Conservation (phyloP, 768 basidiomycete genomes). For the Gymnopilus junonius region DNA sequence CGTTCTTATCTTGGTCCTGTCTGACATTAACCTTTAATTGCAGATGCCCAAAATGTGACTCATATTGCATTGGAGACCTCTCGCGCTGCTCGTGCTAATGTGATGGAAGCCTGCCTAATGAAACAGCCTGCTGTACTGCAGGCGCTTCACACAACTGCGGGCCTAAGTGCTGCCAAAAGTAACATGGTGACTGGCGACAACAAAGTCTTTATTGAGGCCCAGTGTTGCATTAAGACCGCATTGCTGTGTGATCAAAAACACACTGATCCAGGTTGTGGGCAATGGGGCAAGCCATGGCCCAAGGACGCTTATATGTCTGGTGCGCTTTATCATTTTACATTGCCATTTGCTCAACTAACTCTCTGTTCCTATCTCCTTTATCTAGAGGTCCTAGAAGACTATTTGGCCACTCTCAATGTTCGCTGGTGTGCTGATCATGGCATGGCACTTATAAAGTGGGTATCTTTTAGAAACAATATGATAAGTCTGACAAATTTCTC, state of each 20-base stretch:
- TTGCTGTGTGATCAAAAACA: not conserved
- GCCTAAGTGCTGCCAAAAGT: not conserved
- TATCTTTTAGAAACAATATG: too few species aligned
- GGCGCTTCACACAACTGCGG: conserved; percentile 6
- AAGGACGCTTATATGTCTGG: conserved; percentile 7
- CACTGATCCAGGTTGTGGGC: conserved; percentile 8
- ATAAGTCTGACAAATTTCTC: too few species aligned
- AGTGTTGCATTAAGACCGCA: conserved; percentile 5
- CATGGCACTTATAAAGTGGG: not conserved
- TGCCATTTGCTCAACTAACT: too few species aligned
- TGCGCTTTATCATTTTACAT: not conserved
- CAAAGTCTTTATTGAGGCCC: conserved; percentile 1
- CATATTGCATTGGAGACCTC: conserved; percentile 3
- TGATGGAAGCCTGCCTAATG: not conserved
- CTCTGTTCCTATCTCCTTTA: not conserved
- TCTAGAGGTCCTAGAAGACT: not conserved
- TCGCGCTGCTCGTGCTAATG: not conserved
- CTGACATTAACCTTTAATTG: not conserved
- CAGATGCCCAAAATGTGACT: not conserved
- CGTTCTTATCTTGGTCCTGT: too few species aligned
- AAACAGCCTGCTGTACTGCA: not conserved
- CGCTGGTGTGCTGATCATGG: not conserved
- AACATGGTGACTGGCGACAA: not conserved
- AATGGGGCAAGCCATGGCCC: conserved; percentile 20
- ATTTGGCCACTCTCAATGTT: not conserved